Base-by-base conservation (phyloP, 176 grass and related monocot genomes). In the Paspalum vaginatum region DNA sequence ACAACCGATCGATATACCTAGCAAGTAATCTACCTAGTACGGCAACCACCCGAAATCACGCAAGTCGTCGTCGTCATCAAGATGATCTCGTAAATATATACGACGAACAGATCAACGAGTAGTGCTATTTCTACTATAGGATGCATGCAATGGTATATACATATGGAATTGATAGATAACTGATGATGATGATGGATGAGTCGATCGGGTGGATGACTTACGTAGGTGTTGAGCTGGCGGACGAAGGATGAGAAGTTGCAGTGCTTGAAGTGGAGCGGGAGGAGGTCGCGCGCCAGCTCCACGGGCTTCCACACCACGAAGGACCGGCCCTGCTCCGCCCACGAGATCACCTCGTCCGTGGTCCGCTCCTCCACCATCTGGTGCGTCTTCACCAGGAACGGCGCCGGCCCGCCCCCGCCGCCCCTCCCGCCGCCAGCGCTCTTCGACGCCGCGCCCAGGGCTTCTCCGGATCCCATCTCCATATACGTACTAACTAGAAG, bases 181-280 rank as follows among this genome's bases (percentile, higher is more conserved):
- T 14, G 24, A 6, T 61, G 11, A 4, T 61, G 11, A 12, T 54
- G 55, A 8, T 44, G 6, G 6, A 45, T 6, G 8, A 13, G 13
- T 4, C 1, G 18, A n/a, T n/a, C 3, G 40, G 20, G 15, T 18
- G 64, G 3, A 21, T 9, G 32, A 89, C 92, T 78, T 81, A 99
- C 96, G 67, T 96, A 96, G 70, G 90, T 96, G 90, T 96, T 96
- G 84, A 97, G 94, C 86, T 97, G 94, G 47, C 96, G 96, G 74
- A 99, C 66, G 76, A 99, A 99, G 63, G 92, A 95, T 62, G 96
- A 95, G 84, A 99, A 99, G 68, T 94, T 94, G 88, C 86, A 88
- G 90, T 99, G 96, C 88, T 99, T 99, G 92, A 99, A 99, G 86
- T 93, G 90, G 68, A 91, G 59, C 12, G 96, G 96, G n/a, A 99